Evolutionary conservation across 148 eudicot genomes (phyloP), one percentile per base, ranked within the genome.

Genomic region (Mesembryanthemum crystallinum): DNA sequence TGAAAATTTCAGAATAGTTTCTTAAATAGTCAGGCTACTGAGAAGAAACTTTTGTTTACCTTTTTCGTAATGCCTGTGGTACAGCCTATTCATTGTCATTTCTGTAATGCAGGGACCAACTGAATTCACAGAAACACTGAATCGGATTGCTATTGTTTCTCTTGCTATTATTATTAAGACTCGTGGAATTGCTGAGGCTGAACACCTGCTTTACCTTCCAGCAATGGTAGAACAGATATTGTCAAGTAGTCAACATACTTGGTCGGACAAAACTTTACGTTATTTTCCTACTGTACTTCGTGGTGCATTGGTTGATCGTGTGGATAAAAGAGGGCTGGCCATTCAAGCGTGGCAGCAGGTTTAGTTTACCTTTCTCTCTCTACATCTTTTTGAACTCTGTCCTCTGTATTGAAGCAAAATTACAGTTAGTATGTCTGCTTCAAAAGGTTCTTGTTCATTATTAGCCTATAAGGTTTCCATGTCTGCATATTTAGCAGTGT

Each of bases 321-420:
- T 75, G 45, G 99, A 95, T 79, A 92, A 89, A 73, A 86, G 94
- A 76, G 92, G 94, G 51, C 51, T 83, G 72, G 87, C 97, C 55
- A 85, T 91, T 78, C 99, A 95, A 87, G 84, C 85, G 78, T 95
- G 99, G 99, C 97, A 92, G 84, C 94, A 92, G 97, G 99, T 93
- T 69, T 67, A 29, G 25, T 65, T 30, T 30, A 27, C 23, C 23
- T 43, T 70, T 70, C 17, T 20, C 66, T 59, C 57, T 62, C 27
- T 11, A n/a, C 3, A 57, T 51, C 18, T 8, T 54, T 62, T 52
- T 29, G 20, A 64, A 68, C 64, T 63, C 3, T 69, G 23, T 63
- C 0, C 47, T 29, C 21, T 35, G 20, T n/a, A 37, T 30, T 13
- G 21, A 37, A 65, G 57, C 45, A 37, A 58, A 23, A 72, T 24